Percentiles rank a stretch among this genome's conserved stretches.
Conservation (phyloP, 805 yeast genomes). For the Groenewaldozyma salmanticensis region DNA sequence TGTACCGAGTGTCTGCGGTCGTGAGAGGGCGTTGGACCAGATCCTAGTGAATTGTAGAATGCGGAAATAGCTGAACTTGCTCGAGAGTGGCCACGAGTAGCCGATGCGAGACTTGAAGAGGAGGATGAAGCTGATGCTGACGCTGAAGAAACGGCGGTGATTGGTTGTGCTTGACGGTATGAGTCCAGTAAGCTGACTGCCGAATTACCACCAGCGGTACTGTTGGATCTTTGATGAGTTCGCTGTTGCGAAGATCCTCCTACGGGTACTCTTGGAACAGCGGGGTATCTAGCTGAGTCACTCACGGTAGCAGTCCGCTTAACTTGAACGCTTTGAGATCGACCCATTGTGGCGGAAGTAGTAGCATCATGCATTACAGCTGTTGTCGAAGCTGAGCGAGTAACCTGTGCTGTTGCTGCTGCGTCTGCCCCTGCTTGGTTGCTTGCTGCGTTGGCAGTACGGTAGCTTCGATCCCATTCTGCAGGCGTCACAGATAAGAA, state of each 20-base stretch:
- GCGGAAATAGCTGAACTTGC: constrained; percentile 2
- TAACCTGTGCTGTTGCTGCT: background rate
- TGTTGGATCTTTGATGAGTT: background rate
- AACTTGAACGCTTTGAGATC: constrained; percentile 22
- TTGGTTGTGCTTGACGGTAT: background rate
- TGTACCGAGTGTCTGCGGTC: constrained; percentile 19
- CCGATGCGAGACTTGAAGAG: no score
- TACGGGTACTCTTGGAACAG: no score
- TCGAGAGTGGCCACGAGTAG: background rate
- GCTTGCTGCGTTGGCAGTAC: constrained; percentile 4
- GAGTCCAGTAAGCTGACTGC: background rate
- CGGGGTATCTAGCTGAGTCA: background rate
- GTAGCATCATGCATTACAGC: constrained; percentile 5
- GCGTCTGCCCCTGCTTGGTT: constrained; percentile 5
- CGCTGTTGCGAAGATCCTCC: no score
- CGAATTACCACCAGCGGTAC: background rate
- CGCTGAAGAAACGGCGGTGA: constrained; percentile 1
- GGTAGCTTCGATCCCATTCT: constrained; percentile 66
- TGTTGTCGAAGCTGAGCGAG: constrained; percentile 3
- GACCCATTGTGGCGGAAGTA: no score
- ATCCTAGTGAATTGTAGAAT: background rate
- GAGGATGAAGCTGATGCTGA: background rate
- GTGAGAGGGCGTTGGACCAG: constrained; percentile 3
- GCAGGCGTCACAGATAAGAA: constrained; percentile 75
- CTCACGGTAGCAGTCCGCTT: constrained; percentile 1